Base-by-base conservation (phyloP, 2,329 filamentous ascomycete species). In the Sclerotinia spermophila region DNA sequence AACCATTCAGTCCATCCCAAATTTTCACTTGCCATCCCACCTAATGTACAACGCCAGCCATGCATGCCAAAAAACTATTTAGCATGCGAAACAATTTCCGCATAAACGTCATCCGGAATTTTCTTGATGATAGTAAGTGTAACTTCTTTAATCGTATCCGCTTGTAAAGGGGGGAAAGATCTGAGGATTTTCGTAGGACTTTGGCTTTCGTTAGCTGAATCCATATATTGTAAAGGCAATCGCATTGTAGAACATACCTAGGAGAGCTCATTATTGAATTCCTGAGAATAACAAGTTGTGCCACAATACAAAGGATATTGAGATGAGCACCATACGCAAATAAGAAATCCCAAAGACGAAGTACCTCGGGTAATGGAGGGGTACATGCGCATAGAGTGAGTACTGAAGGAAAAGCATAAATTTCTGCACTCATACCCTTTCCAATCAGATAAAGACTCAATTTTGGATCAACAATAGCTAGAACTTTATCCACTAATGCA, bases 391-490 rank as follows among this genome's bases (percentile, higher is more conserved):
- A 97, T 66, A 99, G 86, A 0, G 96, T 99, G 74, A 98, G 84
- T 0, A 99, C 96, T 1, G 93, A 96, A 2, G 96, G 93, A 78
- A 99, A 99, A 3, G 95, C 96, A 79, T 98, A 99, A 69, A 99
- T 92, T 82, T 97, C 93, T 3, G 96, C 96, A 73, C 93, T 90
- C 80, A 99, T 89, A 19, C 92, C 92, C 81, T 97, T 96, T 69
- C 90, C 89, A 71, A 92, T 91, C 42, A 99, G 86, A 79, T 97
- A 94, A 38, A 89, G 83, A 77, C 92, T 94, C 60, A 99, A 85
- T 80, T 94, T 96, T 1, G 92, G 90, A 79, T 98, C 96, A 62
- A 97, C 94, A 70, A 97, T 93, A 72, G 93, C 90, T 35, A 99
- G 84, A 66, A 97, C 94, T 78, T 93, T 93, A 81, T 99, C 96